phyloP scores from a whole-genome alignment of 2,329 filamentous ascomycete species.

The Fusarium xylarioides region DNA sequence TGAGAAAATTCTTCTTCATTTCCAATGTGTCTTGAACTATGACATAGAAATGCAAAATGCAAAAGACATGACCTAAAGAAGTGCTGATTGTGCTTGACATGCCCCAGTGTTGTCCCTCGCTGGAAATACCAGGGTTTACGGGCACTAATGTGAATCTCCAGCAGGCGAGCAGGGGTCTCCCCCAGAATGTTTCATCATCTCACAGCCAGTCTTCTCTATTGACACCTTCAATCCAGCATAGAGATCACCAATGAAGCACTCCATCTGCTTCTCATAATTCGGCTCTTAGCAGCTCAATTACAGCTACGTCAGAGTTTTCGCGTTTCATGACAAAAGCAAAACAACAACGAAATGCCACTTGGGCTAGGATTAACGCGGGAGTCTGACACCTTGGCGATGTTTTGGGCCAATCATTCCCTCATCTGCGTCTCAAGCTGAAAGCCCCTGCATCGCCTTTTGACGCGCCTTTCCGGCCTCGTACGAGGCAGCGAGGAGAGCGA shows the following conservation, averaged over 20 bases:
- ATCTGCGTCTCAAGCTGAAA: constrained; percentile 17
- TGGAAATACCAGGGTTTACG: neutral
- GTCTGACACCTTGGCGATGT: constrained; percentile 23
- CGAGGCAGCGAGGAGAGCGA: neutral
- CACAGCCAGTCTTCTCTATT: neutral
- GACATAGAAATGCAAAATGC: too few species aligned
- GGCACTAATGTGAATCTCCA: neutral
- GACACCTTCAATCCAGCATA: neutral
- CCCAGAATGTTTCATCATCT: constrained; percentile 5
- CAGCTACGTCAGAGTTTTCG: neutral
- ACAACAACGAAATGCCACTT: neutral
- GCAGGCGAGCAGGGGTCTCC: neutral
- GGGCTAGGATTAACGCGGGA: constrained; percentile 4
- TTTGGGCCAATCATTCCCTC: constrained; percentile 16
- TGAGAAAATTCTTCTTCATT: neutral
- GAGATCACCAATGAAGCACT: neutral
- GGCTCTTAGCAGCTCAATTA: neutral
- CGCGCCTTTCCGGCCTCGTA: constrained; percentile 17
- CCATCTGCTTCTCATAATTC: neutral
- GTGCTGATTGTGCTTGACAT: neutral
- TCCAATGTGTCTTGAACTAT: neutral
- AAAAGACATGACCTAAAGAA: neutral
- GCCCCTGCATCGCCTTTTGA: constrained; percentile 25
- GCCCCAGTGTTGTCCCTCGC: neutral
- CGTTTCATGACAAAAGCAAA: constrained; percentile 1